phyloP scores from a whole-genome alignment of 495 filamentous ascomycete genomes.

The Recurvomyces mirabilis region DNA sequence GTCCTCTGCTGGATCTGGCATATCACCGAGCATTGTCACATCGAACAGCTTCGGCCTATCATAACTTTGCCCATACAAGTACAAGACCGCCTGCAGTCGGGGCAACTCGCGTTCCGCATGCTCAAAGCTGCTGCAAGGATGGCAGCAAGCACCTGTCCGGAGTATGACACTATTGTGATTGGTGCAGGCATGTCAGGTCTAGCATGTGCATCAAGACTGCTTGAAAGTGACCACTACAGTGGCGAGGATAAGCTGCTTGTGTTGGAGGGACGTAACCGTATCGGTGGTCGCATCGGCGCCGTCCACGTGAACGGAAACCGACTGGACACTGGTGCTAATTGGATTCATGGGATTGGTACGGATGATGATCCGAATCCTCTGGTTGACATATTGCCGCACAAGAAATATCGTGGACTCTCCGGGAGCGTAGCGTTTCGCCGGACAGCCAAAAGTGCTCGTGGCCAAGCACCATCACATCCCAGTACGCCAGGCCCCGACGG shows the following conservation, averaged over 20 bases:
- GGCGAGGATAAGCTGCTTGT: slow-evolving; percentile 6
- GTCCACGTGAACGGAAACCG: slow-evolving; percentile 14
- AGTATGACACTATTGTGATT: slow-evolving; percentile 15
- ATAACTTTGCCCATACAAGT: too few species aligned
- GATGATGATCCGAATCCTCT: slow-evolving; percentile 14
- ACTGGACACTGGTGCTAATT: slow-evolving; percentile 18
- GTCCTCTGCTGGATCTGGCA: too few species aligned
- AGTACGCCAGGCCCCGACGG: slow-evolving; percentile 22
- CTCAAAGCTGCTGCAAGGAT: neutral
- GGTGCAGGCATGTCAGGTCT: slow-evolving; percentile 18
- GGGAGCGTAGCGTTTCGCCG: slow-evolving; percentile 8
- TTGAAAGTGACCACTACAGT: neutral
- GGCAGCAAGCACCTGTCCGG: neutral
- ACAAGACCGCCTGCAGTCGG: too few species aligned
- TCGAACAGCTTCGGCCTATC: too few species aligned
- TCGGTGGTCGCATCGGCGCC: slow-evolving; percentile 15
- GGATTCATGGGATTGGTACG: slow-evolving; percentile 19
- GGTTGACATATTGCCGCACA: slow-evolving; percentile 13
- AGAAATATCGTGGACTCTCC: slow-evolving; percentile 1
- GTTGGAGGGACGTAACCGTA: slow-evolving; percentile 14
- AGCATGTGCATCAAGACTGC: slow-evolving; percentile 8
- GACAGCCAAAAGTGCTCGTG: neutral
- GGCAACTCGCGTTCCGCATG: too few species aligned
- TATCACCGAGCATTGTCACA: too few species aligned
- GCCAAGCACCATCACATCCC: neutral